Base-by-base conservation (phyloP, 2,329 filamentous ascomycete genomes). In the Exutisphaerella laricina region DNA sequence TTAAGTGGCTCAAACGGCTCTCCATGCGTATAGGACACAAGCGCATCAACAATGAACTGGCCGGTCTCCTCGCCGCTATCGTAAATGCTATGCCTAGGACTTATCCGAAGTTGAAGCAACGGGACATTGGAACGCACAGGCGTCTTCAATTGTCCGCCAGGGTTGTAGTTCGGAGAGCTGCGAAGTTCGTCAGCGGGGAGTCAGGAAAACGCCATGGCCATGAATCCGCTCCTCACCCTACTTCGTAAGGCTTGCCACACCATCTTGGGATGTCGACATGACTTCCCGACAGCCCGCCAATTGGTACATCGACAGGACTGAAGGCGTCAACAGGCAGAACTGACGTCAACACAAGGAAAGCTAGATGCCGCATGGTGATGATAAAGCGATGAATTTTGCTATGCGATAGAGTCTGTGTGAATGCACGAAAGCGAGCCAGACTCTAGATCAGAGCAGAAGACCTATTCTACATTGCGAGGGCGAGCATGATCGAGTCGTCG, bases 21-120 rank as follows among this genome's bases (percentile, higher is more conserved):
- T 4, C 70, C 70, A 37, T 64, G 60, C 4, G 58, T 53, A 39
- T 67, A 57, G 0, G 68, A 69, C 23, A 71, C 58, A 3, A 49
- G 41, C 5, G 70, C 66, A 57, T 70, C 64, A 4, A 74, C 55
- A 18, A 74, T 63, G 23, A 74, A 64, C 14, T 63, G 58, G 4
- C 58, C 69, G 1, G 41, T 44, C 3, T 49, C 45, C 43, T 72
- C 70, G 25, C 57, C 64, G 13, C 67, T 62, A 7, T 70, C 61
- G 56, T 75, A 77, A 5, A 74, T 66, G 36, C 58, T 70, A 57
- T 73, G 68, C 4, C 69, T 67, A 10, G 73, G 68, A 33, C 65
- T 63, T n/a, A 74, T 46, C n/a, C 60, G 61, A 2, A 75, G 48
- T 49, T 70, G 61, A 2, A 74, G 48, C 29, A 71, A 50, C 4